phyloP scores from a whole-genome alignment of 176 grass and related monocot genomes.

The Carex scoparia region DNA sequence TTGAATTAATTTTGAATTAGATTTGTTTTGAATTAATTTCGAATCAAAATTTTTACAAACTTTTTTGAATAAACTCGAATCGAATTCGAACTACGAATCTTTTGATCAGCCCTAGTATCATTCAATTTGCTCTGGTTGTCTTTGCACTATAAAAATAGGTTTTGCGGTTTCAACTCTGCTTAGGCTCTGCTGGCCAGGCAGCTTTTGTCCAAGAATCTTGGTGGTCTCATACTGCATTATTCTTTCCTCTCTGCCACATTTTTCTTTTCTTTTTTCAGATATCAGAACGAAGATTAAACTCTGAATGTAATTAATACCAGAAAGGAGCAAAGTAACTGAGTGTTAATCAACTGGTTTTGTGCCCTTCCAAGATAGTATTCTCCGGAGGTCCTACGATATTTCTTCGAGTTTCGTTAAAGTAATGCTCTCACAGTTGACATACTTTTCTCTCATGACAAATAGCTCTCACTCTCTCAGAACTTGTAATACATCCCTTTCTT shows the following conservation, averaged over 20 bases:
- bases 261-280: not conserved
- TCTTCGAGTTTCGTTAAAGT: not conserved
- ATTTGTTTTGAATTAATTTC: too few relatives aligned
- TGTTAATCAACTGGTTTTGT: not conserved
- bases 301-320: not conserved
- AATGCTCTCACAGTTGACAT: not conserved
- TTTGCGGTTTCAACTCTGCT: not conserved
- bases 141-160: not conserved
- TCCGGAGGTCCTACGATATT: not conserved
- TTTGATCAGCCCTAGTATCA: not conserved
- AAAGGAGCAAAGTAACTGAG: not conserved
- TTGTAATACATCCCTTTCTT: not conserved
- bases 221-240: not conserved
- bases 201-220: constrained; percentile 19
- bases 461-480: not conserved
- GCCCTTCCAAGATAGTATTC: not conserved
- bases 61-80: too few relatives aligned
- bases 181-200: not conserved
- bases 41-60: too few relatives aligned
- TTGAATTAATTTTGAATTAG: too few relatives aligned
- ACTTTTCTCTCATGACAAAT: not conserved
- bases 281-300: not conserved
- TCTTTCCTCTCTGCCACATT: not conserved
- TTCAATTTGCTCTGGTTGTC: not conserved
- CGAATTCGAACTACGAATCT: too few relatives aligned